phyloP scores from a whole-genome alignment of 306 rosid species.

The Quercus robur region DNA sequence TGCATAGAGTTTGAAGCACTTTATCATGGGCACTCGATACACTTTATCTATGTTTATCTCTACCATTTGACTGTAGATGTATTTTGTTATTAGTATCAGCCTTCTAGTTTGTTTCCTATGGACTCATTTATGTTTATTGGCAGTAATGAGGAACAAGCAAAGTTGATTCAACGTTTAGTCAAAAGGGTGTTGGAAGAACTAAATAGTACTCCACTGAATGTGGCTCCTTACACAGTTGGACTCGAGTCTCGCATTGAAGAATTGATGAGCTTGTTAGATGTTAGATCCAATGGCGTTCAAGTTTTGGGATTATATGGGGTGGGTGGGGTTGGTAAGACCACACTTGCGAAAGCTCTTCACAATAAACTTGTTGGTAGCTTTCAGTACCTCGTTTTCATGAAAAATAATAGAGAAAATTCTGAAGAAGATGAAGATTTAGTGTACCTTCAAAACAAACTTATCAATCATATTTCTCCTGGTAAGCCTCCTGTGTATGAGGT shows the following conservation, averaged over 20 bases:
- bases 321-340: constrained; percentile 66
- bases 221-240: constrained; percentile 42
- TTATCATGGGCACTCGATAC: neutral
- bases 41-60: no score
- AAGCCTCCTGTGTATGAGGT: neutral
- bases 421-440: constrained; percentile 22
- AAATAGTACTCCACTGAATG: constrained; percentile 36
- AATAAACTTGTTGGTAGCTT: constrained; percentile 38
- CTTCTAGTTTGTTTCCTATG: neutral
- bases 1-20: neutral
- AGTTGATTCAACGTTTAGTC: constrained; percentile 22
- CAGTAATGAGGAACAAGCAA: constrained; percentile 19
- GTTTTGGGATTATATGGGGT: constrained; percentile 49
- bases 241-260: constrained; percentile 39
- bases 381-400: constrained; percentile 33
- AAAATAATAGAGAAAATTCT: constrained; percentile 37
- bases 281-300: constrained; percentile 32
- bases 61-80: neutral
- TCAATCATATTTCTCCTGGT: constrained; percentile 4
- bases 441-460: constrained; percentile 30
- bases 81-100: neutral
- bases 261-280: constrained; percentile 16
- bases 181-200: constrained; percentile 31
- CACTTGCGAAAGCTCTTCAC: constrained; percentile 48
- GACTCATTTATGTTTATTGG: neutral